phyloP scores from a whole-genome alignment of 306 rosid species.

The Gleditsia sinensis region DNA sequence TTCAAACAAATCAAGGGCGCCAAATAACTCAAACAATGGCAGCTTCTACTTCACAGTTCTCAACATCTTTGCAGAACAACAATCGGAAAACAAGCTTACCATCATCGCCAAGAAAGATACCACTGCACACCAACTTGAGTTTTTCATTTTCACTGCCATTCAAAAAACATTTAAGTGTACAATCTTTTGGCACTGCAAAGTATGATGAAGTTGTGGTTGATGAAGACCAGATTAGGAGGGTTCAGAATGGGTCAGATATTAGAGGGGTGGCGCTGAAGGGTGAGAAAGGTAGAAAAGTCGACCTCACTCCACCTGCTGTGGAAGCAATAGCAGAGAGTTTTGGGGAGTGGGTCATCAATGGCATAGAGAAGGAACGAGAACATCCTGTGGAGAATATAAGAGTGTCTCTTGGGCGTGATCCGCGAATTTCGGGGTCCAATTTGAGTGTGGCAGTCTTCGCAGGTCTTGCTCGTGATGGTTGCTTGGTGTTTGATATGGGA shows the following conservation, averaged over 20 bases:
- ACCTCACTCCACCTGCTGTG: constrained; percentile 72
- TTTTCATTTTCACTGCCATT: constrained; percentile 37
- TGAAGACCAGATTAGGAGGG: constrained; percentile 75
- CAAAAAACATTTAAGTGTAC: constrained; percentile 27
- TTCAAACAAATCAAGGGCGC: constrained; percentile 51
- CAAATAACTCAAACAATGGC: constrained; percentile 61
- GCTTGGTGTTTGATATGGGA: constrained; percentile 74
- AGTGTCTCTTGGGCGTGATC: constrained; percentile 83
- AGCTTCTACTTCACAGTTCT: constrained; percentile 46
- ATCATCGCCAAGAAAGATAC: too few relatives aligned
- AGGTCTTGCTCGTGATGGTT: constrained; percentile 77
- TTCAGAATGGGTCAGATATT: constrained; percentile 92
- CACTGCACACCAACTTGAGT: constrained; percentile 30
- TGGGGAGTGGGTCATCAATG: constrained; percentile 76
- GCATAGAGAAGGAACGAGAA: constrained; percentile 56
- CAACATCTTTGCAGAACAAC: constrained; percentile 43
- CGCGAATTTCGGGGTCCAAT: constrained; percentile 59
- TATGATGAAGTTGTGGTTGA: constrained; percentile 63
- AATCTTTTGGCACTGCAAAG: constrained; percentile 49
- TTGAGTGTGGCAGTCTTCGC: constrained; percentile 77
- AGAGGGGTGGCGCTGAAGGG: constrained; percentile 88
- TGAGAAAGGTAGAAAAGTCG: constrained; percentile 74
- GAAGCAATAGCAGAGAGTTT: constrained; percentile 89
- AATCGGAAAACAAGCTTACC: too few relatives aligned
- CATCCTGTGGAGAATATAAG: constrained; percentile 54